Evolutionary conservation across 805 yeast genomes (phyloP).

Genomic region (Candida nonsorbophila): DNA sequence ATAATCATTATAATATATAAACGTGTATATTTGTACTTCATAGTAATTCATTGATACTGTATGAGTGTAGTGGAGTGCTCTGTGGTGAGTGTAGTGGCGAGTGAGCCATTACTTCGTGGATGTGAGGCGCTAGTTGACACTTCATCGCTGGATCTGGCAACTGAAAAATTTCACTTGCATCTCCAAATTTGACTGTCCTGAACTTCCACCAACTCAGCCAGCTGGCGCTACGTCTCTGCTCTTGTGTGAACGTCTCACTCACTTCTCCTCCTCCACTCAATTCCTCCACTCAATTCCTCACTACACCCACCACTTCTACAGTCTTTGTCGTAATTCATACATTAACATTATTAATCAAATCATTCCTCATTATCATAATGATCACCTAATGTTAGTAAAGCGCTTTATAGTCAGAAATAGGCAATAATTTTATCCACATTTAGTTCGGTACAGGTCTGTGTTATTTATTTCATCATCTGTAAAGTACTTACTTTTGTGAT

Average conservation of each 20-base stretch:
- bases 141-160: too few species aligned
- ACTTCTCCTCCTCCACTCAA: background rate
- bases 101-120: too few species aligned
- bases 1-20: constrained; percentile 40
- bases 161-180: too few species aligned
- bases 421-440: constrained; percentile 14
- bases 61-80: background rate
- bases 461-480: constrained; percentile 13
- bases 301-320: background rate
- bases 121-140: too few species aligned
- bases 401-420: constrained; percentile 9
- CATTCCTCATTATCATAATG: too few species aligned
- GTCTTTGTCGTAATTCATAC: background rate
- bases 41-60: too few species aligned
- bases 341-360: background rate
- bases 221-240: too few species aligned
- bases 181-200: too few species aligned
- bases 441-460: constrained; percentile 15
- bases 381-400: constrained; percentile 9
- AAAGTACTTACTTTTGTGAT: too few species aligned
- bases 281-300: constrained; percentile 1
- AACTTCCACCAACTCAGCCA: too few species aligned
- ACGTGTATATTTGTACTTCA: background rate
- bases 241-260: background rate
- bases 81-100: background rate